Evolutionary conservation across 108 stramenopile species (phyloP).

Genomic region (Cyclotella choctawhatcheeana): DNA sequence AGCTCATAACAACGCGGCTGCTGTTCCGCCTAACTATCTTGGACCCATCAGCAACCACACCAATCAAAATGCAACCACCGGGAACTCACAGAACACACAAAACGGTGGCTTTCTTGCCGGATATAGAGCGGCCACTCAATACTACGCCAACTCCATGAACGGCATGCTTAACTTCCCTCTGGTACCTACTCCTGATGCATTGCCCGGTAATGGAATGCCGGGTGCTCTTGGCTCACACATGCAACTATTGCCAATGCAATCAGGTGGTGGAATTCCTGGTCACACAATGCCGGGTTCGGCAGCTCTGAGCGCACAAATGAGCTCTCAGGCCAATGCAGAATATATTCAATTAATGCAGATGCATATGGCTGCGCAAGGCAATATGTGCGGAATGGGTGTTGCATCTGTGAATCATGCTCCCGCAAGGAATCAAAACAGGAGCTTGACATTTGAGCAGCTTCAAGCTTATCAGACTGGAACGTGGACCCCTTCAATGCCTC

Average conservation of each 20-base stretch:
- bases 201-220: not conserved
- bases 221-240: no score
- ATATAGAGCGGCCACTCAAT: not conserved
- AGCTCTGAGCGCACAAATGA: not conserved
- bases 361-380: constrained; percentile 3
- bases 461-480: constrained; percentile 2
- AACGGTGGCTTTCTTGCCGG: not conserved
- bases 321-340: not conserved
- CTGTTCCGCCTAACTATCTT: not conserved
- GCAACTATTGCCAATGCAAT: no score
- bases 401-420: not conserved
- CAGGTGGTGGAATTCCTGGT: not conserved
- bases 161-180: not conserved
- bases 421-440: not conserved
- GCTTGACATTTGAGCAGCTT: not conserved
- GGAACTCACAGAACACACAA: no score
- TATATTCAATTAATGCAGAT: constrained; percentile 8
- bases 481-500: not conserved
- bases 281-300: not conserved
- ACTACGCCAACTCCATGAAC: not conserved
- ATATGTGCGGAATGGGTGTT: not conserved
- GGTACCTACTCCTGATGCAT: not conserved
- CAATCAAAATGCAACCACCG: not conserved
- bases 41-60: not conserved
- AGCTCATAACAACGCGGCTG: not conserved